phyloP scores from a whole-genome alignment of 139 green algal species.

The Chlamydomonas sp. region DNA sequence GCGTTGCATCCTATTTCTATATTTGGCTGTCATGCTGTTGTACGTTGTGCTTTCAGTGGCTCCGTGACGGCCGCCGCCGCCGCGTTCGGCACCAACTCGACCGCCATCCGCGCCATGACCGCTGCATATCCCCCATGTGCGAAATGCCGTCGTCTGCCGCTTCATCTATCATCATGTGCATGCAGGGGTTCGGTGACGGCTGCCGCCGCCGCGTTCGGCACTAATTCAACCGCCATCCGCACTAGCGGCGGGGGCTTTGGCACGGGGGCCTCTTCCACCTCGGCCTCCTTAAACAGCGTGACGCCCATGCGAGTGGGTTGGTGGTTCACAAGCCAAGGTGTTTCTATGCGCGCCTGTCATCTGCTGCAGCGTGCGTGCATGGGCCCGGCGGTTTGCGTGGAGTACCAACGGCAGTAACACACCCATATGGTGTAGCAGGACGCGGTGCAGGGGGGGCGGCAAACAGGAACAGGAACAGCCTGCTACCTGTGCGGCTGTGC shows the following conservation, averaged over 20 bases:
- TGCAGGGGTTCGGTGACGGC: neutral
- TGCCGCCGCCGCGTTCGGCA: neutral
- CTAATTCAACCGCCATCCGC: neutral
- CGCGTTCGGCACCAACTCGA: neutral
- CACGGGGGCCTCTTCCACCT: conserved; percentile 4
- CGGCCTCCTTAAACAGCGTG: neutral
- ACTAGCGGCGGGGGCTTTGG: conserved; percentile 1
- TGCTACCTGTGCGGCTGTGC: too few species aligned
- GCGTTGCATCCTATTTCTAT: too few species aligned
- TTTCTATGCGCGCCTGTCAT: neutral
- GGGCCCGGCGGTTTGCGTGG: too few species aligned
- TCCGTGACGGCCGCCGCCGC: neutral
- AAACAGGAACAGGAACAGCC: too few species aligned
- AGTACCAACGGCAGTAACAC: too few species aligned
- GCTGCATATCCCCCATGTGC: neutral
- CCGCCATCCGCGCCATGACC: neutral
- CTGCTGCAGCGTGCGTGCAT: too few species aligned
- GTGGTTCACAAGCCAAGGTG: too few species aligned
- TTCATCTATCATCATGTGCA: neutral
- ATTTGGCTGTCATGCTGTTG: too few species aligned
- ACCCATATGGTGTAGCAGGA: too few species aligned
- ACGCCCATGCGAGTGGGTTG: conserved; percentile 12
- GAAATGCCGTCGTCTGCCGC: neutral
- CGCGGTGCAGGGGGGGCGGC: too few species aligned
- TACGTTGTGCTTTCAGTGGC: neutral